Conservation (phyloP, 2,329 filamentous ascomycete genomes). For the Fusarium sp. region DNA sequence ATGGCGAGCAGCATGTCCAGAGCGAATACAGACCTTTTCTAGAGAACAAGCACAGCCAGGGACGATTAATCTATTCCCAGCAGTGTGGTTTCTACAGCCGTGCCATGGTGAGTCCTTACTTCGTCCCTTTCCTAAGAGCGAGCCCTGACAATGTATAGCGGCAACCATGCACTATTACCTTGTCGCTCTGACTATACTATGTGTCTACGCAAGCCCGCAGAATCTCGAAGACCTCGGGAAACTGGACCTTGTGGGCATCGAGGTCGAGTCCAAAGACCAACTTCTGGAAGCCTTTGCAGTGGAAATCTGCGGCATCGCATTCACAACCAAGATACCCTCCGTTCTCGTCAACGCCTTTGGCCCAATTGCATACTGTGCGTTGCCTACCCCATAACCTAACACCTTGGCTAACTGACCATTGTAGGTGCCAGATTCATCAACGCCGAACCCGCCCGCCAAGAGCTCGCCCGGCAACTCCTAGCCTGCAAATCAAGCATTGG, state of each 20-base stretch:
- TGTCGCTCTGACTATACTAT: conserved; percentile 51
- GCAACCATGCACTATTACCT: conserved; percentile 59
- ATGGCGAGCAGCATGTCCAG: conserved; percentile 52
- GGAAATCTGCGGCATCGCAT: conserved; percentile 58
- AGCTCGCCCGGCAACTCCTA: conserved; percentile 48
- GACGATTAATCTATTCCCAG: conserved; percentile 47
- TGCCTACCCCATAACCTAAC: too few species aligned
- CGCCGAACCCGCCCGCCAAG: conserved; percentile 44
- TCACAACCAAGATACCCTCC: conserved; percentile 56
- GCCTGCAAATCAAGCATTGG: conserved; percentile 52
- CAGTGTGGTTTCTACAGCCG: conserved; percentile 54
- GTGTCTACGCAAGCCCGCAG: conserved; percentile 16
- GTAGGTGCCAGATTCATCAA: conserved; percentile 50
- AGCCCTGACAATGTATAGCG: conserved; percentile 45
- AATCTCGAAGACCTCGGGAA: conserved; percentile 11
- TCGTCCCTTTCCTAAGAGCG: fast-evolving
- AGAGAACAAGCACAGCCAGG: background rate
- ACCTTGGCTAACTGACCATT: background rate
- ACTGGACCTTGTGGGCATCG: background rate
- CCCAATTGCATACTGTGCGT: conserved; percentile 60
- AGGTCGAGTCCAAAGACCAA: conserved; percentile 20
- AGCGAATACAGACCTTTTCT: conserved; percentile 49
- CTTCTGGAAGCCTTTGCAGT: conserved; percentile 51
- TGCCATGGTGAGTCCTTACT: conserved; percentile 55
- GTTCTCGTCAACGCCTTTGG: conserved; percentile 63